phyloP scores from a whole-genome alignment of 257 asterid genomes.

The Pogostemon cablin region DNA sequence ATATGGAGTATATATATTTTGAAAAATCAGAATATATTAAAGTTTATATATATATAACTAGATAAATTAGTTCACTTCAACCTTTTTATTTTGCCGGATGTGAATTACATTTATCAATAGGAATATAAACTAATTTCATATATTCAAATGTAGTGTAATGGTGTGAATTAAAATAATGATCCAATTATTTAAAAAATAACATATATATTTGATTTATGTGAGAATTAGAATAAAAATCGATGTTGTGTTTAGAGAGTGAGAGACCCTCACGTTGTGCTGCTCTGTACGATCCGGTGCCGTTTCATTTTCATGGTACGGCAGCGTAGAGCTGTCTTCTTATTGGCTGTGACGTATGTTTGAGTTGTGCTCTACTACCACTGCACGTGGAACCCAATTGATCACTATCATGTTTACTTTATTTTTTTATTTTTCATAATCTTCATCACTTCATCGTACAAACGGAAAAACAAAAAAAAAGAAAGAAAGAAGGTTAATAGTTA shows the following conservation, averaged over 20 bases:
- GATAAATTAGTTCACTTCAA: too few relatives aligned
- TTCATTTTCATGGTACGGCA: slow-evolving; percentile 35
- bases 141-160: too few relatives aligned
- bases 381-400: slow-evolving; percentile 37
- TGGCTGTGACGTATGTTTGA: slow-evolving; percentile 33
- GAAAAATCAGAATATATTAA: too few relatives aligned
- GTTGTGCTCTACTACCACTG: slow-evolving; percentile 29
- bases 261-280: slow-evolving; percentile 34
- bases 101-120: too few relatives aligned
- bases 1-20: too few relatives aligned
- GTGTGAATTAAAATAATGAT: too few relatives aligned
- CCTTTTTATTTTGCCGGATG: too few relatives aligned
- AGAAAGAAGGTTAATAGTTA: background rate
- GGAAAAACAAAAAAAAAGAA: background rate
- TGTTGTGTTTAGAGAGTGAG: background rate
- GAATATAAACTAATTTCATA: too few relatives aligned
- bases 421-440: background rate
- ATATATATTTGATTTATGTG: background rate
- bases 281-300: slow-evolving; percentile 33
- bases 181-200: too few relatives aligned
- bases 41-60: too few relatives aligned
- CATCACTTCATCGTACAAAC: background rate
- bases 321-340: slow-evolving; percentile 41
- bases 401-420: background rate
- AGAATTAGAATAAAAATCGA: background rate